These are phyloP conservation scores for Inonotus obliquus DNA, from an alignment of 1,284 basidiomycete species.

Conservation along the genomic window DNA sequence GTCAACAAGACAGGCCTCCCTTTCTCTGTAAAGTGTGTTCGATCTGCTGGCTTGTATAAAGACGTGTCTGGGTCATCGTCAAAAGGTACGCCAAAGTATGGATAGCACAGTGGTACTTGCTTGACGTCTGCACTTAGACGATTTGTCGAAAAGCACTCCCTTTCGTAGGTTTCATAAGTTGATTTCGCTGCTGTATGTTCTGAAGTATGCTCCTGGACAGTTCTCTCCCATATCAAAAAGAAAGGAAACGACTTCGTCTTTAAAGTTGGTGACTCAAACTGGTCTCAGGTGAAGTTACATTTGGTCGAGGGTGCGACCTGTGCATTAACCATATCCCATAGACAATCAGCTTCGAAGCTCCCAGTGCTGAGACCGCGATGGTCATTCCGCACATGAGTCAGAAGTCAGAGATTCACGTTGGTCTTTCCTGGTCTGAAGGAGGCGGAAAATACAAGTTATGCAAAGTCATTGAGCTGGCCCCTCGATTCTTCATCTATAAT, in stretches of 20 bases:
- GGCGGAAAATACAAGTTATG: slow-evolving; percentile 95
- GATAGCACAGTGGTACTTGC: slow-evolving; percentile 5
- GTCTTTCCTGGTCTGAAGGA: slow-evolving; percentile 91
- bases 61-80: slow-evolving; percentile 82
- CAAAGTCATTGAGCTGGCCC: slow-evolving; percentile 90
- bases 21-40: slow-evolving; percentile 69
- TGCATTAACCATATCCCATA: slow-evolving; percentile 26
- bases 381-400: slow-evolving; percentile 65
- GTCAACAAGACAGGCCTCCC: slow-evolving; percentile 93
- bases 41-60: slow-evolving; percentile 65
- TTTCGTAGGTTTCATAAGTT: slow-evolving; percentile 58
- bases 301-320: neutral
- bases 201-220: slow-evolving; percentile 41
- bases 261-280: slow-evolving; percentile 80
- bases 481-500: slow-evolving; percentile 91
- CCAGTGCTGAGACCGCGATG: slow-evolving; percentile 85
- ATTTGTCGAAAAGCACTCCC: slow-evolving; percentile 56
- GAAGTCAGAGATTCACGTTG: slow-evolving; percentile 79
- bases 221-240: slow-evolving; percentile 85
- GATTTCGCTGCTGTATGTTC: neutral
- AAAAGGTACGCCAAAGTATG: slow-evolving; percentile 37
- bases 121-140: slow-evolving; percentile 35
- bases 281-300: slow-evolving; percentile 72
- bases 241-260: slow-evolving; percentile 84
- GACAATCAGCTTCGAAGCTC: slow-evolving; percentile 87